Percentiles rank a stretch among this genome's conserved stretches.
These are phyloP conservation scores for Phialophora chinensis DNA, from an alignment of 2,329 filamentous ascomycete species.

Conservation along the genomic window DNA sequence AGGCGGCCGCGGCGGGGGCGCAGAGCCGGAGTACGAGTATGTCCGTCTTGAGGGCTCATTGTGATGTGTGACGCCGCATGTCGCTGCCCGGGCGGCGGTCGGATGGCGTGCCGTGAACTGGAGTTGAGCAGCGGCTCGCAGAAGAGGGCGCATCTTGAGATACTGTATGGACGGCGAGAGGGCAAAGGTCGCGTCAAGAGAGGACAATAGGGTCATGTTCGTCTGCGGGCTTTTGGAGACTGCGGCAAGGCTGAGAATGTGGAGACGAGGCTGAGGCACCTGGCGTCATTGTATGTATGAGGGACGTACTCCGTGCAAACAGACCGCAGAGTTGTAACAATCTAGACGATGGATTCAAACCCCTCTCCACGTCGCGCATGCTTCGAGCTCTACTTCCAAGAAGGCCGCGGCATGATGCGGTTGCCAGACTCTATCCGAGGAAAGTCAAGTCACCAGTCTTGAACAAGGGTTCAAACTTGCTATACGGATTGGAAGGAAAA, in stretches of 20 bases:
- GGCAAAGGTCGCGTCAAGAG: conserved; percentile 12
- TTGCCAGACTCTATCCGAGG: neutral
- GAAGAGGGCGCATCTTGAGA: conserved; percentile 27
- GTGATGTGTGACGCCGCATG: conserved; percentile 13
- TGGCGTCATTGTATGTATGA: neutral
- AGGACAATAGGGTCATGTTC: conserved; percentile 5
- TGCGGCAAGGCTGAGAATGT: conserved; percentile 12
- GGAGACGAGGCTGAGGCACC: conserved; percentile 1
- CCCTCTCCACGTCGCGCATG: neutral
- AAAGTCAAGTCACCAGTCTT: neutral
- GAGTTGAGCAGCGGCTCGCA: conserved; percentile 25
- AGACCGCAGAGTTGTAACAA: neutral
- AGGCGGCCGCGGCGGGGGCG: neutral
- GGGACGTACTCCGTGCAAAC: neutral
- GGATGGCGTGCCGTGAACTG: conserved; percentile 18
- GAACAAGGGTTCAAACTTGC: neutral
- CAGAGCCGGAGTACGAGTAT: conserved; percentile 15
- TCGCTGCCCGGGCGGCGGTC: neutral
- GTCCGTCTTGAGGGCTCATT: conserved; percentile 14
- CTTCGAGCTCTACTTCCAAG: neutral
- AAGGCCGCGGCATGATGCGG: no score
- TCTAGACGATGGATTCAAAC: neutral
- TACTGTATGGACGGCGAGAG: conserved; percentile 15
- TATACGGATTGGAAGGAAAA: neutral
- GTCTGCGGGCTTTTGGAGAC: neutral